Evolutionary conservation across 2,329 filamentous ascomycete genomes (phyloP).

Genomic region (Pseudopithomyces maydicus): DNA sequence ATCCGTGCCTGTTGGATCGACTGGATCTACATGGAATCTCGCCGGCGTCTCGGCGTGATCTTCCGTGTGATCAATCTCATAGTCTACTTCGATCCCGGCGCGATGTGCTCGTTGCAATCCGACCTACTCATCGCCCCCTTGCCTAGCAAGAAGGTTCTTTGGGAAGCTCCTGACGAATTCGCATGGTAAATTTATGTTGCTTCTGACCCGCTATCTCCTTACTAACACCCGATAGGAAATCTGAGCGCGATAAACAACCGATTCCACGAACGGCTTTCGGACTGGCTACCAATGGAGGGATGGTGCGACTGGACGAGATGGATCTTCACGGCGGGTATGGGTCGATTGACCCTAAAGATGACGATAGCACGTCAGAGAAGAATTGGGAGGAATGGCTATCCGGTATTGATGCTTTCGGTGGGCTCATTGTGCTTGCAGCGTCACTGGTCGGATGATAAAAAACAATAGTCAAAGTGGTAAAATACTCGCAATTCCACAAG

Average conservation of each 20-base stretch:
- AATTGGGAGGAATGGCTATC: conserved; percentile 54
- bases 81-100: conserved; percentile 49
- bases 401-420: conserved; percentile 53
- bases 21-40: conserved; percentile 51
- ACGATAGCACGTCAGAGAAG: conserved; percentile 15
- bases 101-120: conserved; percentile 41
- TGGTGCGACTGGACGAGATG: conserved; percentile 35
- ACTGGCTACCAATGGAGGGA: conserved; percentile 38
- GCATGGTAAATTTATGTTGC: conserved; percentile 26
- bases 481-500: too few relatives aligned
- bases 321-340: conserved; percentile 29
- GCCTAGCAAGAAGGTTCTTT: conserved; percentile 50
- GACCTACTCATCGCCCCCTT: conserved; percentile 51
- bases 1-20: conserved; percentile 40
- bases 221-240: conserved; percentile 20
- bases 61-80: conserved; percentile 51
- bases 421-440: conserved; percentile 54
- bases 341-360: conserved; percentile 15
- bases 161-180: conserved; percentile 48
- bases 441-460: conserved; percentile 24
- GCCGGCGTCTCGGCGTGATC: conserved; percentile 45
- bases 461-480: too few relatives aligned
- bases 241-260: conserved; percentile 32
- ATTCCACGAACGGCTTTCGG: conserved; percentile 29
- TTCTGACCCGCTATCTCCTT: background rate